Evolutionary conservation across 768 basidiomycete genomes (phyloP), one percentile per base, ranked within the genome.

Genomic region (Amanita exitialis): DNA sequence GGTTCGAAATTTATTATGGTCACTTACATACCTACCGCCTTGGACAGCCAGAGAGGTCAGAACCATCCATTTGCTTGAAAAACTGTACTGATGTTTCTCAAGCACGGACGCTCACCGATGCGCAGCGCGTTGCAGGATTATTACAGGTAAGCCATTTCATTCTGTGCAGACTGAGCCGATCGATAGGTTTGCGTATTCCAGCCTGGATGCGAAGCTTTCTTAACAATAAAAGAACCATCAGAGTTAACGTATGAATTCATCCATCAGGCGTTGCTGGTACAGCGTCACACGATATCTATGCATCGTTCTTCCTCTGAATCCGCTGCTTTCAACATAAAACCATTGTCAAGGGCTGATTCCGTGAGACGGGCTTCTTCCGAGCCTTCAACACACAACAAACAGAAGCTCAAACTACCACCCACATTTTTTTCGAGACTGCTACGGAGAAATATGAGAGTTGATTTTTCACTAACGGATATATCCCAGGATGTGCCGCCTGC

Each of bases 321-420:
- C n/a, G n/a, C 28, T 10, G 20, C 38, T 18, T n/a, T 7, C 18
- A 27, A 4, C 1, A 10, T 15, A 5, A 36, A 23, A 10, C 21
- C 12, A 8, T 36, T 36, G 12, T 12, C 25, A 8, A 13, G 7
- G 5, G 27, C 15, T 6, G 50, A 51, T 32, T 23, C 30, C 25
- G 10, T 51, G 18, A 51, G 32, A 18, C 34, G 42, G n/a, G n/a
- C 20, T 30, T 25, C 32, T 44, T 51, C 49, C n/a, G 49, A 49
- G 34, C 6, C 25, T 16, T 18, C 39, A 9, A 9, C 20, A 10
- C 8, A 28, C 12, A 48, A 8, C n/a, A 28, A 44, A 9, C 23
- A 28, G 8, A 44, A 8, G 43, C 7, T 10, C 15, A 25, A 27
- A 15, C 27, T 18, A n/a, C 10, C 43, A n/a, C 20, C 13, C n/a